Evolutionary conservation across 768 basidiomycete species (phyloP), one percentile per base, ranked within the genome.

Genomic region (Leccinum olivaceopallidum): DNA sequence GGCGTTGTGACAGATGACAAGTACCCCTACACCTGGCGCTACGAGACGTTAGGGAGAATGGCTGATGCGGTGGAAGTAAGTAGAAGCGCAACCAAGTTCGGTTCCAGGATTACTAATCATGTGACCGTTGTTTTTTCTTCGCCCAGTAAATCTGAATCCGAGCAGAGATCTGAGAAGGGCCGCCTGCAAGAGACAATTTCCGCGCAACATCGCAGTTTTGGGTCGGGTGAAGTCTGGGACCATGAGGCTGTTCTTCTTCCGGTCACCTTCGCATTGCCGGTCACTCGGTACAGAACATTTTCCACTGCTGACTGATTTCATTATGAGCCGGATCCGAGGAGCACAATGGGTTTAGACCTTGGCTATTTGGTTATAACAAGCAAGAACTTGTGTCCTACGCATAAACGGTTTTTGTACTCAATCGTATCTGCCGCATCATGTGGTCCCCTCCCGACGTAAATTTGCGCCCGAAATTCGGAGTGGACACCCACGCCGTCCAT

Each of bases 1-100:
- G 64, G 65, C 18, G 55, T 54, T 6, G 36, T 58, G 6, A 63
- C 55, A 16, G 69, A 63, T 44, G 66, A 61, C 59, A 64, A 69
- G 53, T 73, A 74, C 24, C 60, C 64, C 50, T 85, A 80, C 75
- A 74, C 70, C 0, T 83, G 82, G 83, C 76, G 76, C 53, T 91
- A 87, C 64, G 77, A 80, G 60, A 88, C 85, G 4, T 66, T 90
- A 51, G 82, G 81, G 30, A 80, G 80, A 48, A 78, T 91, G 80
- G 85, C 85, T 16, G 81, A 80, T 34, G 86, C 80, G 1, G 84
- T 89, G 1, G 80, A 82, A 55, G 65, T 69, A 56, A 55, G 65
- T 69, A 56, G 83, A 82, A 58, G n/a, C 53, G 24, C 44, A 36
- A 47, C 20, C 36, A 47, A 55, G 54, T 6, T 32, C 28, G 16